Evolutionary conservation across 163 green algal species (phyloP), one percentile per base, ranked within the genome.

Genomic region (Volvox carteri): DNA sequence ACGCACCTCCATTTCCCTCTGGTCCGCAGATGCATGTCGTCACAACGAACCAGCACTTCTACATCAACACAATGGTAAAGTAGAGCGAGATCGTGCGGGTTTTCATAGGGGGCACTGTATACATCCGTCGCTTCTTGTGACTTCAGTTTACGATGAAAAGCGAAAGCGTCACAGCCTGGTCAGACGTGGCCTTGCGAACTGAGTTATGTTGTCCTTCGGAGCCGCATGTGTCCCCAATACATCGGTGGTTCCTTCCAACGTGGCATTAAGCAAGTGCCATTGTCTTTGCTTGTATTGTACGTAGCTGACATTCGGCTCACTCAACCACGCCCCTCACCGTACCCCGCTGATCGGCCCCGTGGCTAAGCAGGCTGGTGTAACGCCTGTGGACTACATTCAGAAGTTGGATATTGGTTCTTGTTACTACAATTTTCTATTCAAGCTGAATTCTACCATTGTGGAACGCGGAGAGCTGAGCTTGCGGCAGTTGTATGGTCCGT

Each of bases 11-110:
- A 62, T 62, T 18, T 41, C n/a, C 7, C 2, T 7, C 62, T 41
- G 28, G n/a, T 41, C 35, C 62, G 62, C 62, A 74, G 62, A 74
- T 41, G 8, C 12, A 74, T 28, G 62, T 74, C 37, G 21, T 74
- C 12, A 74, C n/a, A 12, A 74, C 62, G 14, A 74, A 74, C n/a
- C 62, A 74, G 30, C 62, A 74, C 12, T 74, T 74, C 30, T 74
- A 74, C 62, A 74, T 74, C 62, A 74, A 74, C 14, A 74, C 30
- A 74, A 74, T 74, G 62, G 62, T 74, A 74, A 37, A 74, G n/a
- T 41, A 74, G 62, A 8, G 18, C 18, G 52, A 14, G 18, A 62
- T 18, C 14, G 52, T 62, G 14, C 52, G 14, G 52, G 14, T 62
- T 28, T 18, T 62, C 52, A 28, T 14, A 18, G 52, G 14, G 52